phyloP scores from a whole-genome alignment of 768 basidiomycete species.

The Rhodosporidiobolus sp. region DNA sequence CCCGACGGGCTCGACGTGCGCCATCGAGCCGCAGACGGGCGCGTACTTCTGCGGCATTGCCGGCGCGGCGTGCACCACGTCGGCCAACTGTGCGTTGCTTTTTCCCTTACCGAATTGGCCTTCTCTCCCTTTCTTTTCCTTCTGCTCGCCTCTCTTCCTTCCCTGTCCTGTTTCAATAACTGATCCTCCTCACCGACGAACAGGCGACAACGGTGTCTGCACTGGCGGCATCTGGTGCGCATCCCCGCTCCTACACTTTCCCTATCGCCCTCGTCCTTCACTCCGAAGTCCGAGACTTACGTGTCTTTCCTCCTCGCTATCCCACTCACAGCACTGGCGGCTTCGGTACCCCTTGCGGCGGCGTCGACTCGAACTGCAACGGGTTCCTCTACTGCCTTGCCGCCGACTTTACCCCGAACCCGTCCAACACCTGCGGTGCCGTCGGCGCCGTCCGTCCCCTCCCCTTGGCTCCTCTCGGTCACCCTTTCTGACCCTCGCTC shows the following conservation, averaged over 20 bases:
- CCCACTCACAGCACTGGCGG: slow-evolving; percentile 12
- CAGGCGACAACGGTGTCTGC: slow-evolving; percentile 31
- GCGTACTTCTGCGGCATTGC: slow-evolving; percentile 35
- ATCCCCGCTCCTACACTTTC: not conserved
- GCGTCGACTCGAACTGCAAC: slow-evolving; percentile 11
- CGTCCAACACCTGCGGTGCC: slow-evolving; percentile 21
- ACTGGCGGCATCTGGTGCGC: not conserved
- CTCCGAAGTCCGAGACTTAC: too few species aligned
- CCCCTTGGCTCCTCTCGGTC: too few species aligned
- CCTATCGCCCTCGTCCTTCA: too few species aligned
- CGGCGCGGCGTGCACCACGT: slow-evolving; percentile 18
- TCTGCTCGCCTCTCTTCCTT: too few species aligned
- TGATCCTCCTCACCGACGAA: too few species aligned
- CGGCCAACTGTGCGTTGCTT: slow-evolving; percentile 5
- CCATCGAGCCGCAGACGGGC: slow-evolving; percentile 13
- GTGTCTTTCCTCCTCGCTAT: too few species aligned
- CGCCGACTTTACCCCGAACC: not conserved
- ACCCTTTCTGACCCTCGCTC: too few species aligned
- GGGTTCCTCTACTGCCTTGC: slow-evolving; percentile 21
- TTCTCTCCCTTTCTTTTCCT: too few species aligned
- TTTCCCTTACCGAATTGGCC: not conserved
- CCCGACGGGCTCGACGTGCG: slow-evolving; percentile 18
- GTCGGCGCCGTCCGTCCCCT: too few species aligned
- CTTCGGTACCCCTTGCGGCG: slow-evolving; percentile 10
- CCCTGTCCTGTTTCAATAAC: not conserved